Evolutionary conservation across 1,284 basidiomycete genomes (phyloP), one percentile per base, ranked within the genome.

Genomic region (Ustilago lituana): DNA sequence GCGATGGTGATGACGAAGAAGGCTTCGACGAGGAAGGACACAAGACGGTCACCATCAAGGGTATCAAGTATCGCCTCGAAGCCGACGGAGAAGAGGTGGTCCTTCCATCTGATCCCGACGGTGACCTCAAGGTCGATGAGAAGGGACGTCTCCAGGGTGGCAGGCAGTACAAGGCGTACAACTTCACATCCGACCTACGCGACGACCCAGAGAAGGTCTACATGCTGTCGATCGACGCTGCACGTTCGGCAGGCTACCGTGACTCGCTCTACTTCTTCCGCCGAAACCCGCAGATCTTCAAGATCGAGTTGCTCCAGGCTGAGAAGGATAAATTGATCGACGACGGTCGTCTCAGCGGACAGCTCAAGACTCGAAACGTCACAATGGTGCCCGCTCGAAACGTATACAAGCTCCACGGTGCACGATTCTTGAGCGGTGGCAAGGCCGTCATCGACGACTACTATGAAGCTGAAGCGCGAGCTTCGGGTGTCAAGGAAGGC

Each of bases 191-290:
- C 1, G 89, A 92, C 0, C 87, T 87, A 47, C 88, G 94, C 54
- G 87, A 78, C 0, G 85, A 97, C 79, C 89, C 92, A 5, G 87
- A 92, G 45, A 88, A 91, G 47, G 86, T 89, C 64, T 98, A 97
- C 84, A 92, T 96, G 87, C 90, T 98, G 39, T 93, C 95, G 11
- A 97, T 98, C 66, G 95, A 98, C 78, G 94, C 94, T 5, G 95
- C 95, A 0, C 89, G 95, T 23, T 92, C 92, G 4, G 94, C 92
- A 35, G 96, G 95, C 2, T 98, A 94, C 84, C 89, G 93, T 54
- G 96, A 98, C 83, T 97, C 94, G 9, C 85, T 98, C 11, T 97
- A 96, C 83, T 97, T 98, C 82, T 95, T 97, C 84, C 90, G 96
- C 11, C 87, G 92, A 6, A 95, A 95, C 74, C 89, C 89, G 0